Conservation (phyloP, 2,329 filamentous ascomycete genomes). For the Diaporthe ilicicola region DNA sequence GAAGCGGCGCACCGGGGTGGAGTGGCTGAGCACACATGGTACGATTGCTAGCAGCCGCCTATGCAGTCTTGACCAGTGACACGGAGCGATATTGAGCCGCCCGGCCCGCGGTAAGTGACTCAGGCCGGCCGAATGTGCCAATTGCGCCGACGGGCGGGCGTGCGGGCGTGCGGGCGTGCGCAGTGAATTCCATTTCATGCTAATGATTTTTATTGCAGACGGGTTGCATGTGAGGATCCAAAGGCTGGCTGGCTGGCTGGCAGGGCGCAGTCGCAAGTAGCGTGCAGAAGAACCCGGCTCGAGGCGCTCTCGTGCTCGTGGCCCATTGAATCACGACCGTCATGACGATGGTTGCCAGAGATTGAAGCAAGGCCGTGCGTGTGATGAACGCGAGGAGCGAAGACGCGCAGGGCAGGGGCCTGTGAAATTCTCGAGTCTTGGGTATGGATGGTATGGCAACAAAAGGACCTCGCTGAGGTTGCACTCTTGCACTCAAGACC, state of each 20-base stretch:
- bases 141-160: not conserved
- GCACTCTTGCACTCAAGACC: not conserved
- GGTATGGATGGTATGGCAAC: not conserved
- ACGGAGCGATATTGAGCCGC: conserved; percentile 26
- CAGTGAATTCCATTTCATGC: no score
- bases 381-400: not conserved
- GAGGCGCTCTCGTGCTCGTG: not conserved
- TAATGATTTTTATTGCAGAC: no score
- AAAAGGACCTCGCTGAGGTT: conserved; percentile 5
- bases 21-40: conserved; percentile 17
- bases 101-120: conserved; percentile 9
- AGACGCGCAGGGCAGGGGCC: not conserved
- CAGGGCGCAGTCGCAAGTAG: not conserved
- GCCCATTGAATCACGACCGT: not conserved
- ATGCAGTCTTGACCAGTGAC: conserved; percentile 2
- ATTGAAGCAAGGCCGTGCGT: conserved; percentile 20
- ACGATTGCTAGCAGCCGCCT: conserved; percentile 5
- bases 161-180: not conserved
- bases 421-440: not conserved
- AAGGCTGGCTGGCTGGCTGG: no score
- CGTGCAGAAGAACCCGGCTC: not conserved
- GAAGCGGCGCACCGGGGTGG: not conserved
- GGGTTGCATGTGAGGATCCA: not conserved
- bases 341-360: not conserved
- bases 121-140: conserved; percentile 15